Evolutionary conservation across 2,329 filamentous ascomycete species (phyloP).

Genomic region (Lecanicillium sp.): DNA sequence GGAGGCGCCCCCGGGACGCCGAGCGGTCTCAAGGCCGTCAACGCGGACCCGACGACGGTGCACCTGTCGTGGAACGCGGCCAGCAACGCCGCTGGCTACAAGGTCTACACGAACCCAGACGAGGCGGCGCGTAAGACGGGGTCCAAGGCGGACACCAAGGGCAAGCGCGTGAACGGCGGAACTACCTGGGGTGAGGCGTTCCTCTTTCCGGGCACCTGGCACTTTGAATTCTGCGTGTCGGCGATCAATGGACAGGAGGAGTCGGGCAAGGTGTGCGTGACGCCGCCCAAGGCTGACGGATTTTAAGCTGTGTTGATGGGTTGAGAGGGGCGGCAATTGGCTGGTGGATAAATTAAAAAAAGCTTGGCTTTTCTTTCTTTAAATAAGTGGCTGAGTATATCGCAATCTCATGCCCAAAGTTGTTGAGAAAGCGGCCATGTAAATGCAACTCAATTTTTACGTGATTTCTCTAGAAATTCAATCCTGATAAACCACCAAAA

Average conservation of each 20-base stretch:
- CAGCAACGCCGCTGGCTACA: not conserved
- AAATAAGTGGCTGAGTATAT: too few species aligned
- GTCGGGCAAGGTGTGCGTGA: not conserved
- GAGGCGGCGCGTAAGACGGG: not conserved
- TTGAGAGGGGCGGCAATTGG: too few species aligned
- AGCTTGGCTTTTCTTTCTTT: too few species aligned
- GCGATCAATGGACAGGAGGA: not conserved
- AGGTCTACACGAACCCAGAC: constrained; percentile 1
- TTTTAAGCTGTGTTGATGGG: not conserved
- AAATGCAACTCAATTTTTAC: too few species aligned
- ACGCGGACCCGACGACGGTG: not conserved
- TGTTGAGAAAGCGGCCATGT: too few species aligned
- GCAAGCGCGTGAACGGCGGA: not conserved
- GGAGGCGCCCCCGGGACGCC: not conserved
- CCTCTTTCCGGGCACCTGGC: not conserved
- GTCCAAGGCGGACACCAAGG: not conserved
- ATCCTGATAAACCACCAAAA: too few species aligned
- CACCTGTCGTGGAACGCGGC: not conserved
- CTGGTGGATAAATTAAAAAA: too few species aligned
- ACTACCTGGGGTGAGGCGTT: not conserved
- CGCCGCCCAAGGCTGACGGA: not conserved
- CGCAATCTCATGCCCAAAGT: too few species aligned
- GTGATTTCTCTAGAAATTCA: too few species aligned
- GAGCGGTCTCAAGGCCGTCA: not conserved
- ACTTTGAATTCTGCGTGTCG: not conserved